Evolutionary conservation across 495 filamentous ascomycete species (phyloP).

Genomic region (Aspergillus olivimuriae): DNA sequence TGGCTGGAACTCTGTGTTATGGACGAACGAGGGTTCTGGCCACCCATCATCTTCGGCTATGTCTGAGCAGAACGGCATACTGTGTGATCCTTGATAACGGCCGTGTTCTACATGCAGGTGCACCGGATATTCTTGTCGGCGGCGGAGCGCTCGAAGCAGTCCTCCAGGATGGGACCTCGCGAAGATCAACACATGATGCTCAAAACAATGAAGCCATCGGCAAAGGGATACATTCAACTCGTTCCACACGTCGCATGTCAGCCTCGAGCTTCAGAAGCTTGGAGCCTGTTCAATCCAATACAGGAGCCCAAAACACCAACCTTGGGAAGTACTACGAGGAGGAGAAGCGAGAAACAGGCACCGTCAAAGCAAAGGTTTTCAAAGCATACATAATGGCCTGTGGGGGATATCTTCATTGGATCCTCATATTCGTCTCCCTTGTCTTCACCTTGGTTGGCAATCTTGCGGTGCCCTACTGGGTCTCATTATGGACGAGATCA

Average conservation of each 20-base stretch:
- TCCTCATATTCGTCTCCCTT: conserved; percentile 43
- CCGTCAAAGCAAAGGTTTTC: conserved; percentile 58
- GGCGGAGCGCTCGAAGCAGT: conserved; percentile 4
- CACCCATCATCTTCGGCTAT: conserved; percentile 75
- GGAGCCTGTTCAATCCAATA: background rate
- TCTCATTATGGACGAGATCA: conserved; percentile 58
- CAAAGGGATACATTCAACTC: background rate
- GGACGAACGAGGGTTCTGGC: conserved; percentile 73
- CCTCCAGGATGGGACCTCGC: background rate
- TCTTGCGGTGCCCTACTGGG: conserved; percentile 47
- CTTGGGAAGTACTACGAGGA: conserved; percentile 66
- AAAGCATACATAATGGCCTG: conserved; percentile 55
- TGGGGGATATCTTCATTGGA: conserved; percentile 61
- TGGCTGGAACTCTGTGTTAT: conserved; percentile 61
- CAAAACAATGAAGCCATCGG: background rate
- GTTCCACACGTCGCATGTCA: background rate
- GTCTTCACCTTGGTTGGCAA: conserved; percentile 29
- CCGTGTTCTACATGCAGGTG: conserved; percentile 22
- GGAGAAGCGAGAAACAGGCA: conserved; percentile 60
- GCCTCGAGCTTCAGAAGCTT: background rate
- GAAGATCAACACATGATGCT: background rate
- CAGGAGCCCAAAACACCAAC: conserved; percentile 6
- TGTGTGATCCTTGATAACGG: conserved; percentile 65
- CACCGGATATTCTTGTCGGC: conserved; percentile 25
- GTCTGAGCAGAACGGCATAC: conserved; percentile 62